These are phyloP conservation scores for Saccharomyces hybrid DNA, from an alignment of 1,139 yeast species.

Conservation along the genomic window DNA sequence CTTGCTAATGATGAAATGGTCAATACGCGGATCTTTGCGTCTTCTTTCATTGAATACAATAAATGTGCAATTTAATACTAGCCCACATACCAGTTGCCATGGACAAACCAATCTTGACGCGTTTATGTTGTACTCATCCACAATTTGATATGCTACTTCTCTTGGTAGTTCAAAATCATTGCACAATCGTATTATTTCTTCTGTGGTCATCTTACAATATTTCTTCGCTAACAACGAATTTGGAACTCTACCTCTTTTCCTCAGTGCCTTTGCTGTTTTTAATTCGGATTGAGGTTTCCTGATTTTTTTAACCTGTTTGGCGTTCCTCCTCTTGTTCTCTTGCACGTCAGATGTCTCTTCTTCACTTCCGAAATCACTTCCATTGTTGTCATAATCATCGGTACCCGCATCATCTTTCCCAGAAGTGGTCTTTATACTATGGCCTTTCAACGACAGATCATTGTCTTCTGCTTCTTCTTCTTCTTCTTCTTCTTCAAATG, in stretches of 20 bases:
- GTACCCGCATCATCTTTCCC: background rate
- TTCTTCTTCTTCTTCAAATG: conserved; percentile 30
- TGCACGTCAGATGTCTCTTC: conserved; percentile 1
- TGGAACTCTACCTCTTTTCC: conserved; percentile 6
- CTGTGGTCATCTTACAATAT: conserved; percentile 34
- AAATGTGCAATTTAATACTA: conserved; percentile 51
- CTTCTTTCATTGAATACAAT: conserved; percentile 46
- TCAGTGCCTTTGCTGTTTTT: background rate
- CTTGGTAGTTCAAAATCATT: conserved; percentile 57
- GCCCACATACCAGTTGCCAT: conserved; percentile 64
- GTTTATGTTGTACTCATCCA: conserved; percentile 46
- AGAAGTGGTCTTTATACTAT: background rate
- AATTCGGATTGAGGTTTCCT: background rate
- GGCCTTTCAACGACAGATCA: background rate
- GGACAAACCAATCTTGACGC: conserved; percentile 51
- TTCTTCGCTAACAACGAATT: conserved; percentile 18
- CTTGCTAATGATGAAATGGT: conserved; percentile 41
- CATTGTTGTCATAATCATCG: background rate
- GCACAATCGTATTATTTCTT: conserved; percentile 51
- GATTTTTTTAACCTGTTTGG: background rate
- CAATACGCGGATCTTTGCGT: conserved; percentile 42
- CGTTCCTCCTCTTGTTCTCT: background rate
- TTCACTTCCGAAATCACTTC: conserved; percentile 1
- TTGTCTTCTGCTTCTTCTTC: conserved; percentile 9
- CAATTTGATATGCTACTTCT: conserved; percentile 42